These are phyloP conservation scores for Escovopsis sp. DNA, from an alignment of 2,329 filamentous ascomycete genomes.

Conservation along the genomic window DNA sequence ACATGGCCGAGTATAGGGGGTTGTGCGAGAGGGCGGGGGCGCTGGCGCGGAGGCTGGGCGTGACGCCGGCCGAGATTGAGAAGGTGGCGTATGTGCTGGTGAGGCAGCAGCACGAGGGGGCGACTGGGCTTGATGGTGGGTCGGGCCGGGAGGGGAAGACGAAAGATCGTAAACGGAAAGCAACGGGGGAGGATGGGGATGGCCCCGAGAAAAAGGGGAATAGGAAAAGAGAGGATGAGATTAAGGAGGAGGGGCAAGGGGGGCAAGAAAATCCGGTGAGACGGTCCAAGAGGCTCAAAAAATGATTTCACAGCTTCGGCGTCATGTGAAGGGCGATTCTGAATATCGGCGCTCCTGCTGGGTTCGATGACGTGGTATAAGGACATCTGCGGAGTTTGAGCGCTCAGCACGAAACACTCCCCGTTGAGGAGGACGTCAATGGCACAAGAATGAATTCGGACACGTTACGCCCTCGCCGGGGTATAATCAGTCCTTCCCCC, in stretches of 20 bases:
- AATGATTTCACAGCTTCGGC: not conserved
- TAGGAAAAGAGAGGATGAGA: not conserved
- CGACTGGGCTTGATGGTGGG: too few relatives aligned
- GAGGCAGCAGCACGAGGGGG: constrained; percentile 20
- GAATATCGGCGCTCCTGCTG: too few relatives aligned
- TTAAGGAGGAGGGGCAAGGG: too few relatives aligned
- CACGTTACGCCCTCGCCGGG: too few relatives aligned
- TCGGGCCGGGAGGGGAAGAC: not conserved
- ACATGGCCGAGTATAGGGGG: constrained; percentile 49
- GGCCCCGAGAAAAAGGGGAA: not conserved
- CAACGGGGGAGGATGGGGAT: not conserved
- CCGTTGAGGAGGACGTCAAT: too few relatives aligned
- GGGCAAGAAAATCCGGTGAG: constrained; percentile 1
- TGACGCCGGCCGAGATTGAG: constrained; percentile 49
- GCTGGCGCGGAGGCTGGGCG: constrained; percentile 34
- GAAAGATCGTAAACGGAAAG: constrained; percentile 3
- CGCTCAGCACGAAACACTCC: too few relatives aligned
- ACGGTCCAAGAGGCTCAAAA: constrained; percentile 7
- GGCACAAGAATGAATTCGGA: too few relatives aligned
- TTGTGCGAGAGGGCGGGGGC: constrained; percentile 30
- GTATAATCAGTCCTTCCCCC: too few relatives aligned
- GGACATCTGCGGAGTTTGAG: too few relatives aligned
- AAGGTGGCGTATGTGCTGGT: constrained; percentile 58
- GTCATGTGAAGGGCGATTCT: too few relatives aligned
- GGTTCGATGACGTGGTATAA: too few relatives aligned